These are phyloP conservation scores for Tuber melanosporum DNA, from an alignment of 495 filamentous ascomycete genomes.

Conservation along the genomic window DNA sequence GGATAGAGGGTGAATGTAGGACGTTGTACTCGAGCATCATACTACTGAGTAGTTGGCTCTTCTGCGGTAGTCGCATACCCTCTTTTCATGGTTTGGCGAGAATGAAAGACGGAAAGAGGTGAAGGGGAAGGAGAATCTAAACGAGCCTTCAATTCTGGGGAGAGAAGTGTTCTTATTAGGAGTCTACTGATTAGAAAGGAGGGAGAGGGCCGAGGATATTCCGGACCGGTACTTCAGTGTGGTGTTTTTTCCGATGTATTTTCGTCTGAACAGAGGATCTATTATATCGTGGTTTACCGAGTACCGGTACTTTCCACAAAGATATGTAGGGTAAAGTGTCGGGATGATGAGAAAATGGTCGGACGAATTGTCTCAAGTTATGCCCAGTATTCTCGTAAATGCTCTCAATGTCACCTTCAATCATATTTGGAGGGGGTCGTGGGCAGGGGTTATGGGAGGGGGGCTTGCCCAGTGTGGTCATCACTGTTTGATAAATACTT, in stretches of 20 bases:
- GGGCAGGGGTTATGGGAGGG: not conserved
- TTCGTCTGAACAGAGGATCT: not conserved
- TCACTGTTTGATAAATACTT: constrained; percentile 35
- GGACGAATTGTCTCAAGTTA: not conserved
- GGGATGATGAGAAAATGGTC: not conserved
- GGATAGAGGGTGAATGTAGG: too few relatives aligned
- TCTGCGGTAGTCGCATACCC: not conserved
- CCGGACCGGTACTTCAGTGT: not conserved
- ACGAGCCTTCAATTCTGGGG: not conserved
- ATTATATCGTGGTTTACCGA: not conserved
- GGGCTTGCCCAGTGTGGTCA: not conserved
- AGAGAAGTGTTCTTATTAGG: not conserved
- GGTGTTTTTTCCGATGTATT: not conserved
- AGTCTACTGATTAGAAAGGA: not conserved
- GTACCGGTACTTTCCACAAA: not conserved
- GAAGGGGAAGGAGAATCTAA: not conserved
- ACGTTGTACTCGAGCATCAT: too few relatives aligned
- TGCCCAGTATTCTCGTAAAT: not conserved
- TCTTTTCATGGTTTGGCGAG: not conserved
- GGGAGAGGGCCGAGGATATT: not conserved
- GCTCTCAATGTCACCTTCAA: not conserved
- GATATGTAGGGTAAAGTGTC: not conserved
- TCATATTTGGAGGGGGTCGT: not conserved
- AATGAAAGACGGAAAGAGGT: not conserved
- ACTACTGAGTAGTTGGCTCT: too few relatives aligned